These are phyloP conservation scores for Corniculantispora saksenae DNA, from an alignment of 2,329 filamentous ascomycete species.

Conservation along the genomic window DNA sequence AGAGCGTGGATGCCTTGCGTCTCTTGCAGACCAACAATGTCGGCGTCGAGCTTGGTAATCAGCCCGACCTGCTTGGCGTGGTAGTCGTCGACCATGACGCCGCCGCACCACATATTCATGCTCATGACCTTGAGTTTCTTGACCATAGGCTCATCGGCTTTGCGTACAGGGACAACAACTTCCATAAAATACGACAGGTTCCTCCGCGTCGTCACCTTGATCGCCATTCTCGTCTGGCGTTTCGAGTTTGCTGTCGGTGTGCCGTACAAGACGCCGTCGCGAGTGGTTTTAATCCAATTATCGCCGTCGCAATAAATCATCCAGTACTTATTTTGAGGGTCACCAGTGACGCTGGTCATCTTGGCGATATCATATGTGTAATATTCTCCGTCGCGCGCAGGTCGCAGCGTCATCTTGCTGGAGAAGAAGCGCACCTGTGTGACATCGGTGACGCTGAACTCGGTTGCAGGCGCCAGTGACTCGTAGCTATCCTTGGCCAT, in stretches of 20 bases:
- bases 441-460: slow-evolving; percentile 27
- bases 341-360: slow-evolving; percentile 32
- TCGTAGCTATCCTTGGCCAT: slow-evolving; percentile 38
- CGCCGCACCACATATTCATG: slow-evolving; percentile 43
- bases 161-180: slow-evolving; percentile 35
- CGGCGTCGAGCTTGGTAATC: slow-evolving; percentile 32
- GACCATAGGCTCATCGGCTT: slow-evolving; percentile 30
- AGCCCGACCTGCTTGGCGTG: slow-evolving; percentile 41
- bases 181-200: slow-evolving; percentile 26
- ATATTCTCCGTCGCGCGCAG: slow-evolving; percentile 35
- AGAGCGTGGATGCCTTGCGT: slow-evolving; percentile 31
- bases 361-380: slow-evolving; percentile 35
- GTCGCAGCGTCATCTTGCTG: slow-evolving; percentile 33
- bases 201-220: slow-evolving; percentile 30
- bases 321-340: slow-evolving; percentile 29
- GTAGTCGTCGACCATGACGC: slow-evolving; percentile 36
- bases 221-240: slow-evolving; percentile 25
- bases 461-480: slow-evolving; percentile 37
- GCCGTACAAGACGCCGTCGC: slow-evolving; percentile 37
- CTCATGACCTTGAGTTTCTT: slow-evolving; percentile 37
- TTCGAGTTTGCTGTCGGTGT: slow-evolving; percentile 29
- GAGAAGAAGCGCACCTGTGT: slow-evolving; percentile 25
- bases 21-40: slow-evolving; percentile 42
- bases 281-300: slow-evolving; percentile 35
- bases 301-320: slow-evolving; percentile 25